Evolutionary conservation across 2,329 filamentous ascomycete genomes (phyloP), one percentile per base, ranked within the genome.

Genomic region (Microsporum canis): DNA sequence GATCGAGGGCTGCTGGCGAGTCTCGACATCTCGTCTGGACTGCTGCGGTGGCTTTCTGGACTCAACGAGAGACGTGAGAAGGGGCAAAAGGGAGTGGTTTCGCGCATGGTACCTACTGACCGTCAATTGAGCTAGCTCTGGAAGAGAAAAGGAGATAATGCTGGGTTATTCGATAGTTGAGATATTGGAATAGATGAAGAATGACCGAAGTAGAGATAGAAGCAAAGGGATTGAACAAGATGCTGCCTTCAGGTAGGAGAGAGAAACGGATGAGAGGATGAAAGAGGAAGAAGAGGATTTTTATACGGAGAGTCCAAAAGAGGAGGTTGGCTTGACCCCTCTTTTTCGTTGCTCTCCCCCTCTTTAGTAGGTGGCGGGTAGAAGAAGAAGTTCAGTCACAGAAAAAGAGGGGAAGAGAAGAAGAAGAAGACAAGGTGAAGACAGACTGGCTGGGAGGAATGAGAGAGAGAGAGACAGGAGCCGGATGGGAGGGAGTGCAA

Each of bases 1-100:
- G 74, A 75, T 53, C 66, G 69, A 36, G 73, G 72, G 64, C 74
- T 76, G 63, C 71, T 73, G 57, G 71, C 65, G 61, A 66, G 64
- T 58, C 65, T 68, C 63, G 69, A 68, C 63, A 64, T 64, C 5
- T 34, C 59, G 58, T 69, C 70, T 70, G 14, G 27, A 38, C 39
- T 17, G 3, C 45, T 49, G 17, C 5, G 3, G 38, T 12, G 8
- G 8, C 8, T 39, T 39, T 58, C 31, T 23, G 34, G 55, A n/a
- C 4, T 27, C 33, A 12, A 5, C 8, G 36, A 57, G 39, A 29
- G 34, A 27, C 33, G 34, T n/a, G n/a, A 57, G 17, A 23, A 41
- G 10, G n/a, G 10, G 55, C 33, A 38, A n/a, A 41, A 1, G 17
- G 17, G 17, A 23, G 17, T 23, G 17, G 17, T 23, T 23, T 23